These are phyloP conservation scores for Blastomyces parvus DNA, from an alignment of 2,329 filamentous ascomycete genomes.

Conservation along the genomic window DNA sequence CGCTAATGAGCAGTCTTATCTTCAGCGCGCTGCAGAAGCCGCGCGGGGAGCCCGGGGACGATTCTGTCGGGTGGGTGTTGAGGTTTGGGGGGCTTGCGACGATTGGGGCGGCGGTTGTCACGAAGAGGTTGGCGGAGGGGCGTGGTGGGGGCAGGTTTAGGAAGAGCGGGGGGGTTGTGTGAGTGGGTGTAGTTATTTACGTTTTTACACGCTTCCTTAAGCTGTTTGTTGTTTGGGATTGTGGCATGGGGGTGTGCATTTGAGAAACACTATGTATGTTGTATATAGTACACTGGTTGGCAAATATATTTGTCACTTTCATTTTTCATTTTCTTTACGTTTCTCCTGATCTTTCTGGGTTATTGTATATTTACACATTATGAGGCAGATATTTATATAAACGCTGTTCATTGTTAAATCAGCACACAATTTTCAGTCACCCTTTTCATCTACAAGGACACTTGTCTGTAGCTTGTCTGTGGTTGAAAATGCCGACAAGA, in stretches of 20 bases:
- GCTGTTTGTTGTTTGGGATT: not conserved
- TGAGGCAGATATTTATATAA: too few relatives aligned
- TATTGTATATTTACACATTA: too few relatives aligned
- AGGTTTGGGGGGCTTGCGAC: slow-evolving; percentile 74
- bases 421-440: too few relatives aligned
- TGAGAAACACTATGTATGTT: not conserved
- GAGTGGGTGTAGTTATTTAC: not conserved
- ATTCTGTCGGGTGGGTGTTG: slow-evolving; percentile 77
- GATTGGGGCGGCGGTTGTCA: slow-evolving; percentile 64
- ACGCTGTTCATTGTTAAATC: too few relatives aligned
- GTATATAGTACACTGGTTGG: too few relatives aligned
- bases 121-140: slow-evolving; percentile 58
- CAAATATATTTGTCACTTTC: too few relatives aligned
- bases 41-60: slow-evolving; percentile 71
- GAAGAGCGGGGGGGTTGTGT: slow-evolving; percentile 9
- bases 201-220: not conserved
- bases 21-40: slow-evolving; percentile 84
- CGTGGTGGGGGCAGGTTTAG: not conserved
- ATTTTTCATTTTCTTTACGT: too few relatives aligned
- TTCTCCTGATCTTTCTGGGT: too few relatives aligned
- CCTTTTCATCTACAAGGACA: too few relatives aligned
- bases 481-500: too few relatives aligned
- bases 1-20: slow-evolving; percentile 70
- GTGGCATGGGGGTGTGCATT: too few relatives aligned
- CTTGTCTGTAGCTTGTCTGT: too few relatives aligned